Evolutionary conservation across 2,329 filamentous ascomycete genomes (phyloP).

Genomic region (Fusarium musae): DNA sequence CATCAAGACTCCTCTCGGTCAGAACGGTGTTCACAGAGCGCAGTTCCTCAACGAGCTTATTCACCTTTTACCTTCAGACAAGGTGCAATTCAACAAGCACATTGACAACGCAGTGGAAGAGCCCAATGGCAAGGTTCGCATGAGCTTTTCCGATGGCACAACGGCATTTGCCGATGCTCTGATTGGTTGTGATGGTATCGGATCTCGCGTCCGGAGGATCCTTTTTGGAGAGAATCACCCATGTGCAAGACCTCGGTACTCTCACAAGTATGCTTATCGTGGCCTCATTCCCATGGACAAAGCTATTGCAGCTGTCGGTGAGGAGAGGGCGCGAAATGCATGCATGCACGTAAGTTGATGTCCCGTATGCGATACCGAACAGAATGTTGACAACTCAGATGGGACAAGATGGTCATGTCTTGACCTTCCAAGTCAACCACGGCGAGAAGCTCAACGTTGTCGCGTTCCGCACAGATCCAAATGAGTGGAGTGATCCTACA

Average conservation of each 20-base stretch:
- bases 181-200: conserved; percentile 74
- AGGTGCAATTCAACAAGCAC: conserved; percentile 50
- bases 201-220: conserved; percentile 62
- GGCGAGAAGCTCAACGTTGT: conserved; percentile 67
- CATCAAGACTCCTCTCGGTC: conserved; percentile 41
- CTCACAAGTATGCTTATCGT: conserved; percentile 69
- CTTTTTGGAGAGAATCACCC: conserved; percentile 57
- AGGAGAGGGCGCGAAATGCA: conserved; percentile 46
- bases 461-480: conserved; percentile 52
- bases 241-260: conserved; percentile 56
- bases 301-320: conserved; percentile 60
- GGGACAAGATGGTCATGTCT: conserved; percentile 64
- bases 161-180: conserved; percentile 54
- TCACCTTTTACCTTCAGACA: conserved; percentile 49
- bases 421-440: conserved; percentile 68
- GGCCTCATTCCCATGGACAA: conserved; percentile 59
- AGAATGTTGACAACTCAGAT: conserved; percentile 31
- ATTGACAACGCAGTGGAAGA: conserved; percentile 47
- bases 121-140: conserved; percentile 34
- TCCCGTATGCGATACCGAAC: rapidly evolving
- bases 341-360: conserved; percentile 40
- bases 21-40: conserved; percentile 51
- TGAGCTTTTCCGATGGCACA: conserved; percentile 55
- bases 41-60: conserved; percentile 55
- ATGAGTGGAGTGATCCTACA: conserved; percentile 45